Base-by-base conservation (phyloP, 371 early-diverging fungal species). In the Mortierella sp. region DNA sequence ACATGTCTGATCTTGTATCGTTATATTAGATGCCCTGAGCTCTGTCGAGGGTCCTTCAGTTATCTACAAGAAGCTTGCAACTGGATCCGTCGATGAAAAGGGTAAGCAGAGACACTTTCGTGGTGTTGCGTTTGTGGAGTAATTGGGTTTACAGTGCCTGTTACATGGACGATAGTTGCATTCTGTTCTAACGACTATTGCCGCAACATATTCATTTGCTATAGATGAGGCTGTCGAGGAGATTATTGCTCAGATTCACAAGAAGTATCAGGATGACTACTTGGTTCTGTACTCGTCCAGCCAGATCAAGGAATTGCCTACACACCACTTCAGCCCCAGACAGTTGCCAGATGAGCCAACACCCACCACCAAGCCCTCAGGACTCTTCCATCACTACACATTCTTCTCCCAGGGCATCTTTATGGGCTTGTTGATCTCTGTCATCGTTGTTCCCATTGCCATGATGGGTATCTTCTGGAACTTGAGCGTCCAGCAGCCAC, bases 341-440 rank as follows among this genome's bases (percentile, higher is more conserved):
- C 84, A 84, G 75, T 46, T 75, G 35, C 82, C 84, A 70, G 74
- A 41, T 21, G 73, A 84, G 3, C 81, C 85, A 54, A 46, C 79
- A 49, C 77, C 82, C 32, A 63, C 76, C 24, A 58, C 70, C 41
- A 77, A 80, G 58, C 75, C 74, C 11, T 60, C 78, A 12, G 86
- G 86, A 29, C 12, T 85, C 11, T 85, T 85, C 79, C 86, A 85
- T 49, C 65, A 71, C 16, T 85, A 85, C 77, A 82, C 82, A n/a
- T 85, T 85, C 71, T 85, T 85, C 29, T 85, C 86, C 0, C 82
- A 81, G 75, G 86, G 86, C 5, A 85, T 85, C 43, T 85, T 79
- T 49, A 85, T 85, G 86, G 86, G 79, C 0, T 43, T 85, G 72
- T 56, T 85, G 71, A 75, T 85, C 27, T 72, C 70, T 11, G 75